These are phyloP conservation scores for Phytophthora colocasiae DNA, from an alignment of 352 stramenopile species.

Conservation along the genomic window DNA sequence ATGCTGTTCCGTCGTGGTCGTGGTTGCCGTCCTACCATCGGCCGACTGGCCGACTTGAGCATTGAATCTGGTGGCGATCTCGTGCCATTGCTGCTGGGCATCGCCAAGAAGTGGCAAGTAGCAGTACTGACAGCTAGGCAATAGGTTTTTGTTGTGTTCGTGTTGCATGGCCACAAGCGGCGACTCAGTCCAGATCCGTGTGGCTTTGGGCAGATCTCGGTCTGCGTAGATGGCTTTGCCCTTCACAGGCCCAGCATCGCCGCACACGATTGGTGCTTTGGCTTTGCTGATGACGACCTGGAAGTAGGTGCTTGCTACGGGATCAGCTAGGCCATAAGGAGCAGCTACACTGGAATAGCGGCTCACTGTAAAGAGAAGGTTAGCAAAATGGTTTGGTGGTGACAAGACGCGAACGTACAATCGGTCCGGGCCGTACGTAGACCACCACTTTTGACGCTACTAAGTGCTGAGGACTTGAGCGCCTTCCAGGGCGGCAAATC, in stretches of 20 bases:
- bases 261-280: conserved; percentile 67
- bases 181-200: conserved; percentile 72
- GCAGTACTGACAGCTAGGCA: conserved; percentile 76
- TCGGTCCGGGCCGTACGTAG: conserved; percentile 20
- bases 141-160: conserved; percentile 45
- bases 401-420: conserved; percentile 20
- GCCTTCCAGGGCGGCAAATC: conserved; percentile 26
- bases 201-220: conserved; percentile 48
- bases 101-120: conserved; percentile 69
- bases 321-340: conserved; percentile 60
- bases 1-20: not conserved
- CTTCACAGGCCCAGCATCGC: conserved; percentile 63
- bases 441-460: conserved; percentile 21
- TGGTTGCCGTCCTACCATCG: conserved; percentile 13
- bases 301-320: conserved; percentile 63
- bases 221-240: conserved; percentile 81
- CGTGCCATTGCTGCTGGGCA: conserved; percentile 54
- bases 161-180: conserved; percentile 82
- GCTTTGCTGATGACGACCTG: conserved; percentile 67
- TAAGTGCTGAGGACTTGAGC: conserved; percentile 28
- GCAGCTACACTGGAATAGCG: conserved; percentile 60
- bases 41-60: not conserved
- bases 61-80: conserved; percentile 50
- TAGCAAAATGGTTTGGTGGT: not conserved
- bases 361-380: conserved; percentile 29